Base-by-base conservation (phyloP, 176 grass and related monocot species). In the Ensete glaucum region DNA sequence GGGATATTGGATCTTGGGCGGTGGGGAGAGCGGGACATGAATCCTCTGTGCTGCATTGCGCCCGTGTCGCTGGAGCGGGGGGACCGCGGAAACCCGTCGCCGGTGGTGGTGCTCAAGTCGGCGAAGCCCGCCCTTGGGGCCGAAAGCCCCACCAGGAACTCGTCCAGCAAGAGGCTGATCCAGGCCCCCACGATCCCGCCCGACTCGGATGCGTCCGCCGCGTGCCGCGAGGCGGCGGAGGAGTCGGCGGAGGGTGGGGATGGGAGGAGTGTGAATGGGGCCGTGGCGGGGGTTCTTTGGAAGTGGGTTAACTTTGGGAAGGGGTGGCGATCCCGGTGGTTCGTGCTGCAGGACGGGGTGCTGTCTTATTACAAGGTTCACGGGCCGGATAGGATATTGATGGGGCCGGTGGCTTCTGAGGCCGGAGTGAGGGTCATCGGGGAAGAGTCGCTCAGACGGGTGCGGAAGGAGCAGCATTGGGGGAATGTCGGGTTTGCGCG, bases 301-400 rank as follows among this genome's bases (percentile, higher is more conserved):
- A 96, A 96, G 86, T 96, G 89, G 93, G 93, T 96, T 74, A 96
- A 96, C 83, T 96, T 90, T 54, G 93, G 93, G 56, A 92, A 90
- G 67, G 93, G 93, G 56, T 96, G 93, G 93, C 80, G 87, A 76
- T 85, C 83, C 51, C 78, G 93, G 73, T 92, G 85, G 87, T 92
- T 96, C 81, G 83, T 96, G 69, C 81, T 96, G 34, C 81, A 96
- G 76, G 93, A 90, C 17, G 90, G 93, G 59, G 93, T 96, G 22
- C 58, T 96, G 49, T 92, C 93, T 25, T 96, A 96, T 76, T 96
- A 92, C 64, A 96, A 96, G 83, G 79, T 96, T 27, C 89, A 83
- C 57, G 93, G 54, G 53, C 83, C 74, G 70, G 89, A 80, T 70
- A 81, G 9, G 84, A 78, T 77, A 51, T 58, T 9, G 52, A 53